Evolutionary conservation across 2,329 filamentous ascomycete genomes (phyloP), one percentile per base, ranked within the genome.

Genomic region (Dactylellina cionopaga): DNA sequence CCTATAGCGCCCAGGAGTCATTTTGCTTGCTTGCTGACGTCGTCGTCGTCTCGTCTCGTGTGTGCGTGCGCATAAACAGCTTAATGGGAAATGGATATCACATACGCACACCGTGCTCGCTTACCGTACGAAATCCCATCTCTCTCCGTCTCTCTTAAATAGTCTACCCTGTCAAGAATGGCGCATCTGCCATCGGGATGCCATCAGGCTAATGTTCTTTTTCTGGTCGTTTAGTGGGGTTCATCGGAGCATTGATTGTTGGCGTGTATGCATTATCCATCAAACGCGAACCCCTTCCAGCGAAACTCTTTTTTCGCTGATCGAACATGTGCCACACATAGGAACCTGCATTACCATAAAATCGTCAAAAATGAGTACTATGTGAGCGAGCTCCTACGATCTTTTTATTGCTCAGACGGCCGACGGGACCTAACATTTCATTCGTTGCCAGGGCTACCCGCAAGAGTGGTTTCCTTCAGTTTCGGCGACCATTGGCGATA

Each of bases 311-410:
- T 13, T 25, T 58, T 49, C 51, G 62, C 63, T 62, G 59, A 68
- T 59, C 39, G 41, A 39, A 31, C 25, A 60, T 43, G 29, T n/a
- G 29, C 27, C 46, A 22, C 17, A 24, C 27, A 54, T 27, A 77
- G 76, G 65, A 77, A 74, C 51, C 85, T 99, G 51, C 95, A 99
- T 82, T 98, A 95, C 83, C 87, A 90, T 79, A 99, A 99, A 84
- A 99, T 99, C 77, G 95, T 99, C 63, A 85, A 97, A 81, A 99
- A 99, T 82, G 92, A 99, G 81, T 91, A 93, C 83, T 96, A 92
- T 81, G 83, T 85, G 75, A 77, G n/a, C n/a, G n/a, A n/a, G 43
- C 29, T 52, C 74, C 62, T 54, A 6, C 37, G 19, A 41, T 27
- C 17, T 17, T 17, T 31, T 33, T 44, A 41, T 17, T 49, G 24